Percentiles rank a stretch among this genome's conserved stretches.
These are phyloP conservation scores for Trichoderma sp. DNA, from an alignment of 2,329 filamentous ascomycete species.

Conservation along the genomic window DNA sequence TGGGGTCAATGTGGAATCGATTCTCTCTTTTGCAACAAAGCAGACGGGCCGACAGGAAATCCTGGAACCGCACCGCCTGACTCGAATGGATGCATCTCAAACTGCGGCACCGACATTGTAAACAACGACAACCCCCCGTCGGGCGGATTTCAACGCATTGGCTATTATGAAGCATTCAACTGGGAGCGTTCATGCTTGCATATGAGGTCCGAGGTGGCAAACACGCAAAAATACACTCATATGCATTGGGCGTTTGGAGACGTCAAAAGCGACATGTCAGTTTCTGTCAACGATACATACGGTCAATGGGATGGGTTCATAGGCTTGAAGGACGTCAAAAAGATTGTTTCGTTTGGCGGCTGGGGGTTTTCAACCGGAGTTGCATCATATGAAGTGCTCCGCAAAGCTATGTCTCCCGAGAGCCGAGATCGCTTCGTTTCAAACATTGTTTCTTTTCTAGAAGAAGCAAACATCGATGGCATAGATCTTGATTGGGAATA, in stretches of 20 bases:
- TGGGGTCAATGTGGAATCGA: slow-evolving; percentile 44
- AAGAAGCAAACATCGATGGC: slow-evolving; percentile 37
- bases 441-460: slow-evolving; percentile 38
- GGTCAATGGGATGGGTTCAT: slow-evolving; percentile 29
- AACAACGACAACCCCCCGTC: slow-evolving; percentile 9
- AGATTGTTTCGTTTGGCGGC: slow-evolving; percentile 32
- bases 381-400: slow-evolving; percentile 26
- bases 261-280: slow-evolving; percentile 26
- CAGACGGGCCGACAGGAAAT: neutral
- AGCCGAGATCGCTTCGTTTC: slow-evolving; percentile 37
- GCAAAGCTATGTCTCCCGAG: slow-evolving; percentile 23
- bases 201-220: slow-evolving; percentile 9
- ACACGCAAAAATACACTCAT: slow-evolving; percentile 24
- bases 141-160: slow-evolving; percentile 22
- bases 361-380: slow-evolving; percentile 30
- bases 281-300: slow-evolving; percentile 24
- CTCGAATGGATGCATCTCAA: slow-evolving; percentile 24
- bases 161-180: slow-evolving; percentile 26
- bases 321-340: slow-evolving; percentile 25
- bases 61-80: slow-evolving; percentile 7
- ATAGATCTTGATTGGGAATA: slow-evolving; percentile 45
- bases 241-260: slow-evolving; percentile 33
- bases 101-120: slow-evolving; percentile 27
- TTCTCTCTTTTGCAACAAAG: slow-evolving; percentile 35
- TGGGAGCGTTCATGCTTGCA: slow-evolving; percentile 19